Percentiles rank a stretch among this genome's conserved stretches.
Evolutionary conservation across 1,139 yeast species (phyloP).

Genomic region (Hanseniaspora gamundiae): DNA sequence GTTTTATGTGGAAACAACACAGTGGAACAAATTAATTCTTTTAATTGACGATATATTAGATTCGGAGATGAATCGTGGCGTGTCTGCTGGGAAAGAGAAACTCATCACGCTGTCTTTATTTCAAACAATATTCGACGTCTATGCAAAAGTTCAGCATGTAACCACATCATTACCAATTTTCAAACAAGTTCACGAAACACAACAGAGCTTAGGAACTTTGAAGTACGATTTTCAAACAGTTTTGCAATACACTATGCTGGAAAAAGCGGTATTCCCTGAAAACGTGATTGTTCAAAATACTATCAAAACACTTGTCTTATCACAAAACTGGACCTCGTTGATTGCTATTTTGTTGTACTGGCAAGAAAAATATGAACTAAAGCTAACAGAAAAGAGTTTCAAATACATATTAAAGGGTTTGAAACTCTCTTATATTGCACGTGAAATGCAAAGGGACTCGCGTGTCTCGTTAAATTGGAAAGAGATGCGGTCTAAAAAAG

Average conservation of each 20-base stretch:
- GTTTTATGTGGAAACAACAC: not conserved
- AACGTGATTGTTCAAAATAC: not conserved
- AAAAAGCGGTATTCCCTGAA: not conserved
- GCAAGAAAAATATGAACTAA: not conserved
- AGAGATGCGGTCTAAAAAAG: not conserved
- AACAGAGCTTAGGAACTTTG: not conserved
- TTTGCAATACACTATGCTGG: not conserved
- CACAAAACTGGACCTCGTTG: slow-evolving; percentile 1
- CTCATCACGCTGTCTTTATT: not conserved
- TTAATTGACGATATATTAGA: not conserved
- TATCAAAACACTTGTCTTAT: not conserved
- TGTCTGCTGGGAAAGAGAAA: not conserved
- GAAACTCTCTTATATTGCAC: not conserved
- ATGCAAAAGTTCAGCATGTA: not conserved
- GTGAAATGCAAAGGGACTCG: not conserved
- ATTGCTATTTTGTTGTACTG: not conserved
- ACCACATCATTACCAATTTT: not conserved
- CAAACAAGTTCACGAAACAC: not conserved
- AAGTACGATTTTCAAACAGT: not conserved
- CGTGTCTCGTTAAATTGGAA: not conserved
- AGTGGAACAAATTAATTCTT: not conserved
- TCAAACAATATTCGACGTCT: not conserved
- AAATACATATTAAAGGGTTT: slow-evolving; percentile 1
- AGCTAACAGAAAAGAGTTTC: not conserved
- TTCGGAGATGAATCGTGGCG: not conserved